A percentile compares a stretch with the other conserved stretches of the same genome.
Evolutionary conservation across 2,329 filamentous ascomycete species (phyloP).

Genomic region (Dothistroma septosporum): DNA sequence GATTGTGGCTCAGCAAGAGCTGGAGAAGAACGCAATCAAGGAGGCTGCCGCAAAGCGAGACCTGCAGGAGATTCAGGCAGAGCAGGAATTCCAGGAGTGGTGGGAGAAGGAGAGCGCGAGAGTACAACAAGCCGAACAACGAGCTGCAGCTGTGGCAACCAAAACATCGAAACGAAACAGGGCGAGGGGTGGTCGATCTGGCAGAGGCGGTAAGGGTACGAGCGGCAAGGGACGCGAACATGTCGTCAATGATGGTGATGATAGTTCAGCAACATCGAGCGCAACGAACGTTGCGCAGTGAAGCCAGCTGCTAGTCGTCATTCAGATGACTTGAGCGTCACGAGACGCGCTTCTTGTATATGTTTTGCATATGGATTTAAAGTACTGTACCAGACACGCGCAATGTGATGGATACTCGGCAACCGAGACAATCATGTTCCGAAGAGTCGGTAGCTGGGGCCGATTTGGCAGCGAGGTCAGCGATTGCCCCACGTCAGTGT

Average conservation of each 20-base stretch:
- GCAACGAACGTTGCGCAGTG: neutral
- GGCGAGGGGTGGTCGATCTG: conserved; percentile 16
- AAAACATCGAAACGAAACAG: conserved; percentile 21
- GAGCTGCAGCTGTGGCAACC: conserved; percentile 12
- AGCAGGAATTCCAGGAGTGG: conserved; percentile 96
- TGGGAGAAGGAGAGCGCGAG: conserved; percentile 82
- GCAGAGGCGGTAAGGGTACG: conserved; percentile 14
- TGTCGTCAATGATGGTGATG: neutral
- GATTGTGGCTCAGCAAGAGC: conserved; percentile 81
- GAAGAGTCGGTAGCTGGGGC: neutral
- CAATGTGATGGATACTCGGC: neutral
- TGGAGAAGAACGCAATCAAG: conserved; percentile 74
- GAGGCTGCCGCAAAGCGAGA: conserved; percentile 85
- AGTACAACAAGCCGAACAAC: conserved; percentile 40
- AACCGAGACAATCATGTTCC: neutral
- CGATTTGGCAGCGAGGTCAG: neutral
- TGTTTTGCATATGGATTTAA: neutral
- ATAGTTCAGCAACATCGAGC: neutral
- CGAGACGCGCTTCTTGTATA: neutral
- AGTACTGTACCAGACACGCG: neutral
- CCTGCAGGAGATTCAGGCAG: conserved; percentile 89
- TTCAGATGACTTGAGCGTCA: neutral
- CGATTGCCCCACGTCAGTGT: neutral
- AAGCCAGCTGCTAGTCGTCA: neutral
- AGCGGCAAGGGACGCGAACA: conserved; percentile 5